Percentiles rank a stretch among this genome's conserved stretches.
These are phyloP conservation scores for Colletotrichum sp. DNA, from an alignment of 2,329 filamentous ascomycete species.

Conservation along the genomic window DNA sequence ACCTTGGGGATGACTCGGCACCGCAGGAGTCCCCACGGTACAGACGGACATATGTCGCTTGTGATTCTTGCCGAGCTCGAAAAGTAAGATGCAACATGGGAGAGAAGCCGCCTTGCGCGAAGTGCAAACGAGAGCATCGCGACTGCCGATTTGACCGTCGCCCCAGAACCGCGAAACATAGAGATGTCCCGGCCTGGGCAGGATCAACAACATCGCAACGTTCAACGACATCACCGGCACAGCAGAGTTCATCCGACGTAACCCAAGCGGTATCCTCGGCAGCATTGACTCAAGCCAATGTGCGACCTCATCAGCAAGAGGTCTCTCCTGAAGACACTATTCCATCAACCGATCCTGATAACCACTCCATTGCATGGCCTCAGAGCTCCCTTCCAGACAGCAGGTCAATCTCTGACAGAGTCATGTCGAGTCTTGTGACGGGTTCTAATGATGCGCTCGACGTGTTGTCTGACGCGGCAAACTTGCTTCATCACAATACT, in stretches of 20 bases:
- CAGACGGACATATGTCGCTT: constrained; percentile 16
- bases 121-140: constrained; percentile 17
- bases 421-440: not conserved
- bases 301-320: not conserved
- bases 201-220: not conserved
- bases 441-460: constrained; percentile 5
- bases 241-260: not conserved
- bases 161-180: constrained; percentile 2
- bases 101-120: constrained; percentile 19
- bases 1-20: not conserved
- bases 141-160: constrained; percentile 14
- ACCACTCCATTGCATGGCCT: not conserved
- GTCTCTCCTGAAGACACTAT: not conserved
- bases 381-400: not conserved
- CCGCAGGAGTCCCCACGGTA: not conserved
- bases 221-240: not conserved
- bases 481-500: constrained; percentile 1
- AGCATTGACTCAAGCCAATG: not conserved
- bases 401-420: not conserved
- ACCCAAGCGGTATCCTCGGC: not conserved
- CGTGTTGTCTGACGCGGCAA: not conserved
- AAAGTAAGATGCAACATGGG: constrained; percentile 18
- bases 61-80: constrained; percentile 15
- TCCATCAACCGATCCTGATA: not conserved
- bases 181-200: constrained; percentile 11